phyloP scores from a whole-genome alignment of 805 yeast genomes.

The Metschnikowia santaceciliae region DNA sequence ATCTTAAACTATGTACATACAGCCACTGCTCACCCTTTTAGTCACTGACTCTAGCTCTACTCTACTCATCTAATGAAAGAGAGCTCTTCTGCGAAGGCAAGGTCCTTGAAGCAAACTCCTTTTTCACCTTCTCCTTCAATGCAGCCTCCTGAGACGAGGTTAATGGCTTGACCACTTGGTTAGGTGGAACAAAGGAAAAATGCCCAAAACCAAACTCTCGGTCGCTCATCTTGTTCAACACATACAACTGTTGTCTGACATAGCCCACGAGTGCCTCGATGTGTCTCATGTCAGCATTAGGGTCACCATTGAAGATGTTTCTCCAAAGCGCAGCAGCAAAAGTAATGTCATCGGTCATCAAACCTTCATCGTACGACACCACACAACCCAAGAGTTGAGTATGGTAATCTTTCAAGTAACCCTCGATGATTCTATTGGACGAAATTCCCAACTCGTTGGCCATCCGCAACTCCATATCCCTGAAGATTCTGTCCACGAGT shows the following conservation, averaged over 20 bases:
- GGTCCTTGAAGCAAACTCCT: constrained; percentile 48
- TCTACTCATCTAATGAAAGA: constrained; percentile 40
- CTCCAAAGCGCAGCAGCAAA: constrained; percentile 83
- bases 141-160: constrained; percentile 59
- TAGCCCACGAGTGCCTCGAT: constrained; percentile 88
- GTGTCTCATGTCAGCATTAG: constrained; percentile 74
- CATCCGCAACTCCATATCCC: constrained; percentile 83
- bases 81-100: constrained; percentile 58
- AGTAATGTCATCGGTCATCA: constrained; percentile 72
- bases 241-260: constrained; percentile 84
- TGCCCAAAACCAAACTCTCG: constrained; percentile 91
- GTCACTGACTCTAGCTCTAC: too few species aligned
- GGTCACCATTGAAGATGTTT: constrained; percentile 83
- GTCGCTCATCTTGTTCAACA: constrained; percentile 79
- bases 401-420: constrained; percentile 84
- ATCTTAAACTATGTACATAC: constrained; percentile 5
- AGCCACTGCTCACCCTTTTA: too few species aligned
- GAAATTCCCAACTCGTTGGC: constrained; percentile 81
- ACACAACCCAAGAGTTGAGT: constrained; percentile 86
- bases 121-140: constrained; percentile 47
- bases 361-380: constrained; percentile 89
- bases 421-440: constrained; percentile 77
- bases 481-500: constrained; percentile 81
- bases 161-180: constrained; percentile 69
- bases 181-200: constrained; percentile 80